Evolutionary conservation across 176 grass and related monocot genomes (phyloP), one percentile per base, ranked within the genome.

Genomic region (Ensete ventricosum): DNA sequence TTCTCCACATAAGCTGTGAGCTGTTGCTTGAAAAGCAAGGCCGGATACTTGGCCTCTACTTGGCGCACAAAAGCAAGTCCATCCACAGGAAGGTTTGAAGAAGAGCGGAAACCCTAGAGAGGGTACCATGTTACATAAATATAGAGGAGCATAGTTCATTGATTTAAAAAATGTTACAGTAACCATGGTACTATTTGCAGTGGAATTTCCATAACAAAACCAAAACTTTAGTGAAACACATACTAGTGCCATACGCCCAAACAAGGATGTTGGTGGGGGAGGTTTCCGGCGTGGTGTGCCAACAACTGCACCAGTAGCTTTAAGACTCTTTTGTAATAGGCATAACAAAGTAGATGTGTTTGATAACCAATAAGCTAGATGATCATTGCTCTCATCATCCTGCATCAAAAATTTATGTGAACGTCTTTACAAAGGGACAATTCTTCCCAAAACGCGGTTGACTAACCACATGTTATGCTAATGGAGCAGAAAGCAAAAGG

Each of bases 1-100:
- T 86, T 89, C 87, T 98, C 95, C n/a, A 89, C 86, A 83, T 89
- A 93, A 70, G 90, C 88, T 69, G 95, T 78, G 51, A 98, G 90
- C 69, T 98, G 95, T 76, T 93, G 90, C 82, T 98, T 98, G 70
- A 98, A 98, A 79, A 93, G 95, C 87, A 98, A 98, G 76, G 90
- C 95, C 67, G 90, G 95, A 73, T 98, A 98, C 70, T 93, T 91
- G 68, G 90, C 95, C 78, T 93, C 90, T 0, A 91, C 89, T 83
- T 88, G 80, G 69, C 78, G 84, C 65, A 78, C 84, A n/a, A 91
- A 84, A 83, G 83, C 85, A 81, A 85, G 78, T 82, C 84, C 90
- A 80, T 80, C 69, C 22, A 80, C 58, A 27, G 50, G 26, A 80
- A 80, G 69, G 78, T 53, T 77, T 17, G 64, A 82, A 24, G 90